phyloP scores from a whole-genome alignment of 805 yeast genomes.

The Saturnispora serradocipensis region DNA sequence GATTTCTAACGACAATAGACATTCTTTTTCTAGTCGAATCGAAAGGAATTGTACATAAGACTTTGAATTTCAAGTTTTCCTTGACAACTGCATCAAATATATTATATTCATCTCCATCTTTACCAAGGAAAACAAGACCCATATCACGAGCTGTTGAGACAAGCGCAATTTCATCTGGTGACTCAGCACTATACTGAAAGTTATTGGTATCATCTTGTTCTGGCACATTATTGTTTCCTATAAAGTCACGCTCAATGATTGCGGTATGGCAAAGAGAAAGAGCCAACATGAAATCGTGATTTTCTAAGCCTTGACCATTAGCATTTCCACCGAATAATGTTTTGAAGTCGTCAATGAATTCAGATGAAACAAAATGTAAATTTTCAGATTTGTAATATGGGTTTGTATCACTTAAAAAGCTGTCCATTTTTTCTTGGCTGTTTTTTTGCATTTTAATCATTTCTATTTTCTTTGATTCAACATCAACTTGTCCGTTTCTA shows the following conservation, averaged over 20 bases:
- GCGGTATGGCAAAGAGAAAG: slow-evolving; percentile 72
- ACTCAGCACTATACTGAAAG: slow-evolving; percentile 54
- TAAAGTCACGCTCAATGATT: slow-evolving; percentile 23
- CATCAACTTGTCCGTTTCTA: slow-evolving; percentile 49
- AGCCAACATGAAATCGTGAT: slow-evolving; percentile 52
- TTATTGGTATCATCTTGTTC: slow-evolving; percentile 34
- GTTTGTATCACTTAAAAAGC: slow-evolving; percentile 27
- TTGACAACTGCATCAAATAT: slow-evolving; percentile 37
- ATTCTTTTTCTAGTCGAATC: slow-evolving; percentile 68
- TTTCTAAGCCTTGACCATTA: slow-evolving; percentile 34
- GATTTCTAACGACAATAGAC: slow-evolving; percentile 55
- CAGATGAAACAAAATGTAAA: slow-evolving; percentile 55
- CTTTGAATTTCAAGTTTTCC: slow-evolving; percentile 32
- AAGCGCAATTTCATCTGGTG: slow-evolving; percentile 77
- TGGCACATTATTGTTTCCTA: slow-evolving; percentile 16
- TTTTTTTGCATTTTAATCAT: slow-evolving; percentile 33
- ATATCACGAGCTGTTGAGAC: slow-evolving; percentile 70
- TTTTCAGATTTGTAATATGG: slow-evolving; percentile 38
- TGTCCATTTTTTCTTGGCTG: slow-evolving; percentile 42
- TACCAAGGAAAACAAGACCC: slow-evolving; percentile 54
- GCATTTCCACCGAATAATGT: slow-evolving; percentile 19
- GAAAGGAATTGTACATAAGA: slow-evolving; percentile 53
- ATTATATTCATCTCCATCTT: slow-evolving; percentile 39
- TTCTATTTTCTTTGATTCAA: slow-evolving; percentile 35
- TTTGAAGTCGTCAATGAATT: slow-evolving; percentile 44